Percentiles rank a stretch among this genome's conserved stretches.
Evolutionary conservation across 2,329 filamentous ascomycete species (phyloP).

Genomic region (Apiospora hydei): DNA sequence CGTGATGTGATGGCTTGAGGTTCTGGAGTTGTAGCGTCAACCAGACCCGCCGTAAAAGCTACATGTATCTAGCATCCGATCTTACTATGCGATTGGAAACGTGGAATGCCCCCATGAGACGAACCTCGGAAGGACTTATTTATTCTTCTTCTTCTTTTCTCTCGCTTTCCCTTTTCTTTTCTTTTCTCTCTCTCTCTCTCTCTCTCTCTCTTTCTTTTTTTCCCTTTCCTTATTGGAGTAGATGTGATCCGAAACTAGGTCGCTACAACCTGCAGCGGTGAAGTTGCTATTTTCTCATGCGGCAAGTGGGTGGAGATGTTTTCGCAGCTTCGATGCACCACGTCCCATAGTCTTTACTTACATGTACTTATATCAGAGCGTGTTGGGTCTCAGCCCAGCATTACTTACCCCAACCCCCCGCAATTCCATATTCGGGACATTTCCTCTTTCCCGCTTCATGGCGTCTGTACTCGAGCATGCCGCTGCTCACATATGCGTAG

Average conservation of each 20-base stretch:
- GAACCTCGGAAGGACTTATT: not conserved
- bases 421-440: not conserved
- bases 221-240: not conserved
- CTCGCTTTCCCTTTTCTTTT: too few species aligned
- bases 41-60: constrained; percentile 6
- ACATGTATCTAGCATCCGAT: not conserved
- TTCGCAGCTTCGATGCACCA: not conserved
- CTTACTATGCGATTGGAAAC: not conserved
- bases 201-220: too few species aligned
- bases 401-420: constrained; percentile 10
- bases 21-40: not conserved
- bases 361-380: not conserved
- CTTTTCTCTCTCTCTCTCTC: too few species aligned
- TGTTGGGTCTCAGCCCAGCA: not conserved
- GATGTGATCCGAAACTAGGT: not conserved
- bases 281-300: not conserved
- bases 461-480: not conserved
- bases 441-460: constrained; percentile 17
- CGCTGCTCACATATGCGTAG: not conserved
- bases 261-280: not conserved
- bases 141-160: too few species aligned
- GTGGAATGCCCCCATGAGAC: not conserved
- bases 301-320: not conserved
- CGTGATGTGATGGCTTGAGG: not conserved
- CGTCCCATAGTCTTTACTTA: not conserved